Base-by-base conservation (phyloP, 2,329 filamentous ascomycete species). In the Botryotinia globosa region DNA sequence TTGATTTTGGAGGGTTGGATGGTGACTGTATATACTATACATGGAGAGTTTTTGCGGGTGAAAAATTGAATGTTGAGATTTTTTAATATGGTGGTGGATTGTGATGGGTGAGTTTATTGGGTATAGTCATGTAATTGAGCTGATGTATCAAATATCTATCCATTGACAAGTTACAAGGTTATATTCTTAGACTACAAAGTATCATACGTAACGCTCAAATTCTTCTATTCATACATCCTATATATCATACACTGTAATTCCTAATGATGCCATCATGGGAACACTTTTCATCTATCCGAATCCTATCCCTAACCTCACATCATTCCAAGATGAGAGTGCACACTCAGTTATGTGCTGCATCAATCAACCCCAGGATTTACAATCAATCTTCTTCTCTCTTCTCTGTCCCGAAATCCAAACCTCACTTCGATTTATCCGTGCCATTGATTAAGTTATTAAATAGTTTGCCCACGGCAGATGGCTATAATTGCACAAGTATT, bases 371-470 rank as follows among this genome's bases (percentile, higher is more conserved):
- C 10, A 7, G 10, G 1, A 51, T n/a, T n/a, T 4, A 16, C 10
- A 6, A n/a, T 14, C 12, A n/a, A n/a, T n/a, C n/a, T n/a, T n/a
- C n/a, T n/a, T n/a, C n/a, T n/a, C 16, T 9, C 22, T 25, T n/a
- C 22, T 25, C 25, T n/a, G 14, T 12, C 48, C 0, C n/a, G n/a
- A 14, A 6, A 1, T 14, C 20, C 1, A 22, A 7, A n/a, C 34
- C 44, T 44, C 45, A 76, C 73, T 76, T 77, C 34, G 75, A 74
- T 12, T 66, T 68, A 54, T 73, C 72, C 67, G 75, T 76, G 1
- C 76, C 74, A 59, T 76, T 77, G 1, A 78, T 74, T 44, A 77
- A 70, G 62, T 76, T 77, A 44, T 77, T 75, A 20, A 77, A 76
- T n/a, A 74, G n/a, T 71, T 75, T 77, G 4, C 77, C 76, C 29